These are phyloP conservation scores for Scheffersomyces illinoinensis DNA, from an alignment of 1,139 yeast genomes.

Conservation along the genomic window DNA sequence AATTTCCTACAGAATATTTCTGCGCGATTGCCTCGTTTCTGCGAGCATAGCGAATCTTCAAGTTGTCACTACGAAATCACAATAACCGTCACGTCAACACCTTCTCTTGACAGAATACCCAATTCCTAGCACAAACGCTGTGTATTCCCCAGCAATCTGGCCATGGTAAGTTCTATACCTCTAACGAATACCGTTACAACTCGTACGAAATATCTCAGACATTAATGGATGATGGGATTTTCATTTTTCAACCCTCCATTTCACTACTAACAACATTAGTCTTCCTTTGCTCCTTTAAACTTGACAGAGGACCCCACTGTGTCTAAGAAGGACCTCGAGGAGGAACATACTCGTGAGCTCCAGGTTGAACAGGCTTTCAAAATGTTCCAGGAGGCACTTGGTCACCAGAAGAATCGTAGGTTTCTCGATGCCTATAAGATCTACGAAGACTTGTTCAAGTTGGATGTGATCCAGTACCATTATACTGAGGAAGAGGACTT, in stretches of 20 bases:
- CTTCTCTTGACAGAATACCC: neutral
- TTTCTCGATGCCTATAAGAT: slow-evolving; percentile 50
- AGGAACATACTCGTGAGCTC: slow-evolving; percentile 85
- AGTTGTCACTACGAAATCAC: neutral
- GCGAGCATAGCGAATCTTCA: neutral
- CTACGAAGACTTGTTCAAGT: slow-evolving; percentile 64
- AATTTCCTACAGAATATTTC: neutral
- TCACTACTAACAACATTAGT: slow-evolving; percentile 26
- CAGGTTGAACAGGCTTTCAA: slow-evolving; percentile 86
- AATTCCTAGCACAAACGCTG: neutral
- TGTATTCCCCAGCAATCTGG: neutral
- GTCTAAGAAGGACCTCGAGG: slow-evolving; percentile 58
- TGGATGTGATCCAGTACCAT: slow-evolving; percentile 64
- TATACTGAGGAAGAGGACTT: slow-evolving; percentile 43
- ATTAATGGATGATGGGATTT: no score
- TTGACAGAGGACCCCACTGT: slow-evolving; percentile 65
- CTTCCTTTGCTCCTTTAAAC: slow-evolving; percentile 80
- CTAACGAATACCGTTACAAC: neutral
- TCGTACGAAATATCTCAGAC: neutral
- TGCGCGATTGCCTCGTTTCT: neutral
- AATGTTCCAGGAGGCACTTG: slow-evolving; percentile 70
- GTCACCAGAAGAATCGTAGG: slow-evolving; percentile 52
- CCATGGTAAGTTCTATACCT: neutral
- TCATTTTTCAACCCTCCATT: neutral
- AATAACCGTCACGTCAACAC: neutral